Evolutionary conservation across 148 eudicot species (phyloP), one percentile per base, ranked within the genome.

Genomic region (Dianthus caryophyllus): DNA sequence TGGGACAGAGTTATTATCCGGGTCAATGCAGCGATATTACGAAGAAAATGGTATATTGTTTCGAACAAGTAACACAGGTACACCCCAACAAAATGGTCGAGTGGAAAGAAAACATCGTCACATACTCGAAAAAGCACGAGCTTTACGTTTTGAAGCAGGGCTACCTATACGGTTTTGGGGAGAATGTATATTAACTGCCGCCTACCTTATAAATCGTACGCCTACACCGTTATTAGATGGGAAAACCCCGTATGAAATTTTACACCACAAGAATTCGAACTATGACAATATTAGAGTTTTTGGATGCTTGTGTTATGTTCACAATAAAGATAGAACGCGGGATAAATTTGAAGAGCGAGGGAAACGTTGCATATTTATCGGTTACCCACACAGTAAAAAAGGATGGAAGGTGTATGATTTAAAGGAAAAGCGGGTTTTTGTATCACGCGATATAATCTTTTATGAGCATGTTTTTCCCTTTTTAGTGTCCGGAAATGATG

Each of bases 201-300:
- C 56, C 20, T 52, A 52, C 29, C 57, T 52, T 52, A 52, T 52
- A 21, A 52, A 52, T 52, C 57, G 36, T 61, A 61, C 65, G 39
- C 47, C 65, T 15, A 61, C 17, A 2, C 16, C 25, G 11, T 61
- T 61, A 27, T 41, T 33, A 61, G 26, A 61, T 61, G 65, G 65
- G 5, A 61, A 20, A 9, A 17, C 26, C 15, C 47, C 44, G 47
- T 20, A 21, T 20, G 47, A 36, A 38, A 10, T 31, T 6, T 20
- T 20, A 36, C 20, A 61, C 39, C 33, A 13, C n/a, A 27, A 55
- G 7, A 55, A 27, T 0, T n/a, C 60, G n/a, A 27, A 27, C 27
- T 27, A 11, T 25, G 60, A 55, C 7, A 12, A 55, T 55, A 6
- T 55, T 6, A 13, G 60, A 2, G 6, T 55, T 25, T 55, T 55